Evolutionary conservation across 2,329 filamentous ascomycete genomes (phyloP), one percentile per base, ranked within the genome.

Genomic region (Pseudogymnoascus verrucosus): DNA sequence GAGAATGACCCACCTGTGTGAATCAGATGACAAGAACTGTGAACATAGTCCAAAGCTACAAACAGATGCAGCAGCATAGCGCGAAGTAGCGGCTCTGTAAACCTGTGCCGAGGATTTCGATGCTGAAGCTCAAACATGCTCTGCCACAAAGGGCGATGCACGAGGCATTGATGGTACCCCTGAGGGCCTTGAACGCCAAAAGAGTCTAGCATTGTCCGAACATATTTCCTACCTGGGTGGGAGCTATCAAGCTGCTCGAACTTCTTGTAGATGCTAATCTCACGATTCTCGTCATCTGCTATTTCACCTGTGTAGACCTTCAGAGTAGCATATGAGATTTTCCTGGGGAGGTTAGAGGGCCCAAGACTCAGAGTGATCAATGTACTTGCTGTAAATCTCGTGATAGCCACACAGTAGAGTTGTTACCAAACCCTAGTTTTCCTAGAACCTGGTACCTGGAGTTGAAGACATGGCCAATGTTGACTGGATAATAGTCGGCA

Each of bases 141-240:
- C n/a, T 67, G 36, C 8, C 68, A 57, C 10, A 71, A 61, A 10
- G 68, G 67, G 21, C 68, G 42, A 60, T 68, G 69, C 14, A 69
- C 67, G 7, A 70, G 62, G 51, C 69, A 72, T 28, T 34, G 47
- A 61, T 71, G 69, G 10, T 31, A 12, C 21, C 67, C 68, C 16
- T 65, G 23, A 2, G 61, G 37, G 2, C 66, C 64, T 5, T 69
- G 39, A 34, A 77, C 62, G 14, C 72, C 42, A 63, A 78, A 78
- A 0, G 70, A 63, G 61, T 76, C 73, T 14, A 75, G 70, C 28
- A 76, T 64, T 0, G 66, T 66, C 40, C 76, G 70, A 5, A 78
- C 64, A 10, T 64, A 65, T 5, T 66, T 64, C 12, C 67, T 69
- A 16, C 75, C 75, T 14, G 72, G 71, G 62, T 76, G 73, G 1